Conservation (phyloP, 2,329 filamentous ascomycete genomes). For the Trichoderma koningii region DNA sequence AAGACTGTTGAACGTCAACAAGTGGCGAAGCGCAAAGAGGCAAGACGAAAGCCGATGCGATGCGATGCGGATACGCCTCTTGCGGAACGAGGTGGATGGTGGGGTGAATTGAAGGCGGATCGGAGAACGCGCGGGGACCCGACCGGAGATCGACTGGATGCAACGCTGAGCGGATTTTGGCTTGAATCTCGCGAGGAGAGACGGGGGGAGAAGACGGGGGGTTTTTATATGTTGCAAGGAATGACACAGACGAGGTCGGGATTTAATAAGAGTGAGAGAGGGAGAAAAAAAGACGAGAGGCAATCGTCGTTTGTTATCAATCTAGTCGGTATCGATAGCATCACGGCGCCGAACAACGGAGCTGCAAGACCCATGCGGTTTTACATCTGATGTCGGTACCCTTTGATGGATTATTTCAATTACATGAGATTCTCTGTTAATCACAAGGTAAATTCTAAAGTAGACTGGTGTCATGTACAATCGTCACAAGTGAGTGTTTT, state of each 20-base stretch:
- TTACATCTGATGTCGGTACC: not conserved
- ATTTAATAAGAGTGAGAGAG: not conserved
- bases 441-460: no score
- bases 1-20: not conserved
- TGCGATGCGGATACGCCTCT: not conserved
- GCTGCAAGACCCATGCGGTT: slow-evolving; percentile 7
- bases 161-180: slow-evolving; percentile 1
- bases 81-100: slow-evolving; percentile 3
- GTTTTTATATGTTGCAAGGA: not conserved
- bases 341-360: slow-evolving; percentile 19
- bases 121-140: slow-evolving; percentile 27
- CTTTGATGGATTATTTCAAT: no score
- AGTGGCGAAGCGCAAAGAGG: not conserved
- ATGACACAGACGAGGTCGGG: not conserved
- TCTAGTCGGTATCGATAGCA: slow-evolving; percentile 6
- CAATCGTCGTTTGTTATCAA: slow-evolving; percentile 2
- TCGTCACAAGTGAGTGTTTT: not conserved
- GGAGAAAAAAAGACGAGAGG: not conserved
- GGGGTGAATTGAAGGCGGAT: slow-evolving; percentile 24
- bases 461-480: no score
- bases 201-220: not conserved
- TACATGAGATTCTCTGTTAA: no score
- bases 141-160: slow-evolving; percentile 24
- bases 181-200: not conserved
- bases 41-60: slow-evolving; percentile 20